phyloP scores from a whole-genome alignment of 73 alveolate species.

The Strombidium stylifer region DNA sequence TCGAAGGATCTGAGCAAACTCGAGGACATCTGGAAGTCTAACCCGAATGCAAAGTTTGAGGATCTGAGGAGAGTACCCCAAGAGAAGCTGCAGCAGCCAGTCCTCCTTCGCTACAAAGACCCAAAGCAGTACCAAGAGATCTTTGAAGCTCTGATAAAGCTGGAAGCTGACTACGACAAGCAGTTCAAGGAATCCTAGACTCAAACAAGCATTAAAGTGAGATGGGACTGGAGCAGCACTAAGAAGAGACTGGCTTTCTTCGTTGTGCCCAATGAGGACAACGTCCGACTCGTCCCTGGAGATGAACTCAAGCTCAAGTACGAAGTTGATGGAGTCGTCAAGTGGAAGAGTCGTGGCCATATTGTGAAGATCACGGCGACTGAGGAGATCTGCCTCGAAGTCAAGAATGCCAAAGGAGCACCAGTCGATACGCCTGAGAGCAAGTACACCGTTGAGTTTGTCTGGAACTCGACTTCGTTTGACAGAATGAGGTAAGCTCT shows the following conservation, averaged over 20 bases:
- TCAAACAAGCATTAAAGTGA: conserved; percentile 73
- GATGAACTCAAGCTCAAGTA: conserved; percentile 71
- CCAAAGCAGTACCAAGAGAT: conserved; percentile 84
- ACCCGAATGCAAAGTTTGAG: conserved; percentile 74
- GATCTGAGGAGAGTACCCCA: conserved; percentile 53
- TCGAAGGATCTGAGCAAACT: conserved; percentile 45
- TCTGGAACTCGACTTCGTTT: conserved; percentile 99
- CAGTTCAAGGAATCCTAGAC: conserved; percentile 91
- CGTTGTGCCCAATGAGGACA: conserved; percentile 91
- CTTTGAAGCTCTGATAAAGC: conserved; percentile 86
- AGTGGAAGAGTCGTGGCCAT: conserved; percentile 89
- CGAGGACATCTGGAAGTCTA: conserved; percentile 75
- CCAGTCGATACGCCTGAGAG: conserved; percentile 75
- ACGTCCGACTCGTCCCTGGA: conserved; percentile 78
- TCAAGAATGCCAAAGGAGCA: conserved; percentile 66
- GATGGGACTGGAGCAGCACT: conserved; percentile 78
- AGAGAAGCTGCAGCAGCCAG: conserved; percentile 77
- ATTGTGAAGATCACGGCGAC: conserved; percentile 88
- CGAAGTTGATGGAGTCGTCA: conserved; percentile 53
- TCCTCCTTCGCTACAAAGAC: conserved; percentile 79
- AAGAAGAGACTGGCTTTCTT: conserved; percentile 91
- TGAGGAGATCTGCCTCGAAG: conserved; percentile 93
- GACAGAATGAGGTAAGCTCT: conserved; percentile 96
- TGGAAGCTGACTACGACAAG: conserved; percentile 96
- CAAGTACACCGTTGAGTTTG: conserved; percentile 91